phyloP scores from a whole-genome alignment of 192 early-diverging fungal species.

The Coemansia sp. region DNA sequence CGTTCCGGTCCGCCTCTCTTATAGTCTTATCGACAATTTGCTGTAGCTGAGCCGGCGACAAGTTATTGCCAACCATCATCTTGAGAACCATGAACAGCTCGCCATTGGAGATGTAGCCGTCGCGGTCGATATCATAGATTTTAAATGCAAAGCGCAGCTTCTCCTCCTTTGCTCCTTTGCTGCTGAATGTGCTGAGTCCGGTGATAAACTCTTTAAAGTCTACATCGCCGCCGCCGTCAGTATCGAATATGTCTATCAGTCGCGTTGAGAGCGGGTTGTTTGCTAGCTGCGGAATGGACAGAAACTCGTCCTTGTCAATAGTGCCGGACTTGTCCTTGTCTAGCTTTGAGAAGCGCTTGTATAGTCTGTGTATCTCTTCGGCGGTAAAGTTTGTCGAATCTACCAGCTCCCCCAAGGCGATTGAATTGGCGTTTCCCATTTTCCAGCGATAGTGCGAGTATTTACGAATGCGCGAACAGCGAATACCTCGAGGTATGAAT shows the following conservation, averaged over 20 bases:
- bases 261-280: conserved; percentile 96
- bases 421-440: conserved; percentile 52
- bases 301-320: conserved; percentile 97
- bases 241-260: conserved; percentile 96
- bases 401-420: conserved; percentile 40
- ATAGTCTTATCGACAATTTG: conserved; percentile 99
- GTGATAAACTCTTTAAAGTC: conserved; percentile 99
- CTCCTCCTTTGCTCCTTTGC: conserved; percentile 91
- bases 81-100: conserved; percentile 97
- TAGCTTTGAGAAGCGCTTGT: conserved; percentile 97
- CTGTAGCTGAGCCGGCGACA: conserved; percentile 94
- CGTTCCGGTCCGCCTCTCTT: conserved; percentile 94
- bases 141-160: conserved; percentile 97
- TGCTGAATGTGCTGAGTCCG: conserved; percentile 91
- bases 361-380: conserved; percentile 95
- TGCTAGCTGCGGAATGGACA: conserved; percentile 94
- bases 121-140: conserved; percentile 99
- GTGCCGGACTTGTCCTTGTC: conserved; percentile 97
- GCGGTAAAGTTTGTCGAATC: conserved; percentile 67
- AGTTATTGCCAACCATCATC: conserved; percentile 99
- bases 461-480: background rate
- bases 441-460: background rate
- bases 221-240: conserved; percentile 96
- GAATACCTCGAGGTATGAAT: background rate
- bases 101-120: conserved; percentile 98